Conservation (phyloP, 2,329 filamentous ascomycete species). For the Zymoseptoria passerinii region DNA sequence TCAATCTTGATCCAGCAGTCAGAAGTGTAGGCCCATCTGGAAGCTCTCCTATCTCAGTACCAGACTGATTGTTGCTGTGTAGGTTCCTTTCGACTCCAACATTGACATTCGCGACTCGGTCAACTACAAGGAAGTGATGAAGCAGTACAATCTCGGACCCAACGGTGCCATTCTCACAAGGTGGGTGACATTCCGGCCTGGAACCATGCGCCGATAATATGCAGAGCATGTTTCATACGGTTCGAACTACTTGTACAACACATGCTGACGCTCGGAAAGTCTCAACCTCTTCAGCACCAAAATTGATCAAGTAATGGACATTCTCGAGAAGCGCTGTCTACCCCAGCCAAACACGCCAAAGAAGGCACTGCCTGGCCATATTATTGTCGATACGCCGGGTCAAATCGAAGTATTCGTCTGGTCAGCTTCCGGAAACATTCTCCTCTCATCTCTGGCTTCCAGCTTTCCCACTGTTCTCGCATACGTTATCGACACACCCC, state of each 20-base stretch:
- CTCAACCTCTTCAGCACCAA: constrained; percentile 97
- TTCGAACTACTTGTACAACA: neutral
- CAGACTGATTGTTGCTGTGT: neutral
- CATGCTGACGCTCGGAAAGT: neutral
- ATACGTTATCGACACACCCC: constrained; percentile 94
- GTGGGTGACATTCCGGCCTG: neutral
- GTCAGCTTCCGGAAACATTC: constrained; percentile 89
- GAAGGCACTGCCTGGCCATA: constrained; percentile 63
- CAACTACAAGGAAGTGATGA: constrained; percentile 99
- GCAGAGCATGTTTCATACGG: too few species aligned
- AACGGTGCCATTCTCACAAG: constrained; percentile 96
- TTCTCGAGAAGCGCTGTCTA: constrained; percentile 72
- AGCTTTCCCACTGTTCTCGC: constrained; percentile 95
- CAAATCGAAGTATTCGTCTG: constrained; percentile 99
- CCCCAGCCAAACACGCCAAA: constrained; percentile 30
- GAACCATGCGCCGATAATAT: too few species aligned
- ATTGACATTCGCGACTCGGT: constrained; percentile 98
- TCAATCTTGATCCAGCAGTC: constrained; percentile 95
- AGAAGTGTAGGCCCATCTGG: constrained; percentile 43
- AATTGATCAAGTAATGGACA: constrained; percentile 83
- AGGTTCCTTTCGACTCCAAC: constrained; percentile 87
- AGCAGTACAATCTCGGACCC: constrained; percentile 93
- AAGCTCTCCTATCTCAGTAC: neutral
- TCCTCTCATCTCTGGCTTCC: constrained; percentile 84
- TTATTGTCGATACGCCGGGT: constrained; percentile 89